A percentile compares a stretch with the other conserved stretches of the same genome.
These are phyloP conservation scores for Hibiscus syriacus DNA, from an alignment of 345 rosid species.

Conservation along the genomic window DNA sequence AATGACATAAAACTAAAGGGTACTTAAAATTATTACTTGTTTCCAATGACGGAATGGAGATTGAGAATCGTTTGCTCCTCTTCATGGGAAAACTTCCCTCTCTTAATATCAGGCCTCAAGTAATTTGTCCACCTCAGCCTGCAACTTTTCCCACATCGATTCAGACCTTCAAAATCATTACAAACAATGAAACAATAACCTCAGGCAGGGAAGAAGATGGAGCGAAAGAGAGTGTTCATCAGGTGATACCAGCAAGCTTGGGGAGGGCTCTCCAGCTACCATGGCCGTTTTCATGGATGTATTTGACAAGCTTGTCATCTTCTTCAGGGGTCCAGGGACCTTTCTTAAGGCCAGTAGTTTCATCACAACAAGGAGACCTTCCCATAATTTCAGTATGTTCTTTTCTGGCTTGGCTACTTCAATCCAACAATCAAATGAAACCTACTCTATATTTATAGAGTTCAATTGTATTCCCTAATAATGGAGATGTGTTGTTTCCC, in stretches of 20 bases:
- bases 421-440: conserved; percentile 49
- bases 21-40: conserved; percentile 41
- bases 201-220: not conserved
- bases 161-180: conserved; percentile 38
- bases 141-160: conserved; percentile 84
- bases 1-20: not conserved
- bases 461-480: not conserved
- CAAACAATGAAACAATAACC: not conserved
- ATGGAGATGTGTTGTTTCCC: conserved; percentile 4
- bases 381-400: conserved; percentile 32
- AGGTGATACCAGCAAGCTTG: conserved; percentile 50
- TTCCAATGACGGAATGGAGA: conserved; percentile 73
- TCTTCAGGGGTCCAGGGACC: conserved; percentile 95
- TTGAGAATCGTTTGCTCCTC: conserved; percentile 76
- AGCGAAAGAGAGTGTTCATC: no score
- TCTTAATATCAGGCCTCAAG: conserved; percentile 75
- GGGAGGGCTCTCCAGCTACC: conserved; percentile 97
- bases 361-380: conserved; percentile 57
- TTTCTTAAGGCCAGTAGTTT: conserved; percentile 58
- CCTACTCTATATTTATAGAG: conserved; percentile 44
- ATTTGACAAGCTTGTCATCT: conserved; percentile 59
- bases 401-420: conserved; percentile 9
- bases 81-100: conserved; percentile 68
- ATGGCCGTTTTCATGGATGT: conserved; percentile 64
- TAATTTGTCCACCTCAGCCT: conserved; percentile 83